Conservation (phyloP, 768 basidiomycete genomes). For the Leccinum longicurvipes region DNA sequence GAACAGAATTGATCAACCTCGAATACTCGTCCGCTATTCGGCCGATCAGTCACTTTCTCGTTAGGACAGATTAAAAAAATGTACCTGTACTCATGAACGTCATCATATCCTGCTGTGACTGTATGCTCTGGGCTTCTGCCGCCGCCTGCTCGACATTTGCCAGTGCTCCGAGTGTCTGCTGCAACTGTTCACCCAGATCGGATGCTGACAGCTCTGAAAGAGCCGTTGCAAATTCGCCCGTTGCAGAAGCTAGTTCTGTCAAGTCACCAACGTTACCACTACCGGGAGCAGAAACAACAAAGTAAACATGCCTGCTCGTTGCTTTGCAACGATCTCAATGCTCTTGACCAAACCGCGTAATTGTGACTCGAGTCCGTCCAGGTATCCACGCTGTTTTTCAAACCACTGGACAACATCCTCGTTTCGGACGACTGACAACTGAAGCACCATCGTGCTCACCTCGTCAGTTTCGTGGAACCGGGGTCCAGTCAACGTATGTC, state of each 20-base stretch:
- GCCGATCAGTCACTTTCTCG: slow-evolving; percentile 5
- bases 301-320: slow-evolving; percentile 59
- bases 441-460: slow-evolving; percentile 35
- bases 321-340: slow-evolving; percentile 80
- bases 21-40: slow-evolving; percentile 81
- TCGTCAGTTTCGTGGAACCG: slow-evolving; percentile 89
- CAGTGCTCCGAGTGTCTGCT: slow-evolving; percentile 63
- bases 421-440: background rate
- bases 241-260: slow-evolving; percentile 64
- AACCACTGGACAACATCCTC: slow-evolving; percentile 70
- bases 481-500: slow-evolving; percentile 72
- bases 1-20: slow-evolving; percentile 82
- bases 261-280: background rate
- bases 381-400: slow-evolving; percentile 76
- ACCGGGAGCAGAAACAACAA: background rate
- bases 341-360: slow-evolving; percentile 83
- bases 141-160: slow-evolving; percentile 72
- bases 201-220: slow-evolving; percentile 68
- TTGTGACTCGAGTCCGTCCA: slow-evolving; percentile 89
- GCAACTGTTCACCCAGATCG: slow-evolving; percentile 72
- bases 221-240: slow-evolving; percentile 77
- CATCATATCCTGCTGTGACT: slow-evolving; percentile 79
- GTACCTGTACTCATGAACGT: slow-evolving; percentile 76
- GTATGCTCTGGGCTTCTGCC: slow-evolving; percentile 68
- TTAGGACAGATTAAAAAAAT: background rate